Percentiles rank a stretch among this genome's conserved stretches.
phyloP scores from a whole-genome alignment of 768 basidiomycete genomes.

The Sporobolomyces phaffii region DNA sequence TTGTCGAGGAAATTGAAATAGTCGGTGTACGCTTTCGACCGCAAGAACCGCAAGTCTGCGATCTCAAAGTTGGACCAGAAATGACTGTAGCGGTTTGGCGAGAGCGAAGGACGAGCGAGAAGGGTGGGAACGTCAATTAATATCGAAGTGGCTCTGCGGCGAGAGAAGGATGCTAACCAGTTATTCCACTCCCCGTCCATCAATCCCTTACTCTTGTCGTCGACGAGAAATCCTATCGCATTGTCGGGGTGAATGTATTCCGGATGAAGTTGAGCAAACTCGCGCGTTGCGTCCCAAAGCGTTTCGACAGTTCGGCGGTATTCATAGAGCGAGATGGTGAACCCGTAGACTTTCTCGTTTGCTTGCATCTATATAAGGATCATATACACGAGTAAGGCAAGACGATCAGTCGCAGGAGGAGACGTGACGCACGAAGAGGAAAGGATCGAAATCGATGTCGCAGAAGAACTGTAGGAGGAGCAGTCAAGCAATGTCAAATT shows the following conservation, averaged over 20 bases:
- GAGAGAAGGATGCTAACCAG: too few species aligned
- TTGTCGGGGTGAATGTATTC: conserved; percentile 60
- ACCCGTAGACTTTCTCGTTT: conserved; percentile 78
- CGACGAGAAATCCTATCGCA: conserved; percentile 67
- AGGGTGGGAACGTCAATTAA: too few species aligned
- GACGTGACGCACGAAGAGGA: conserved; percentile 25
- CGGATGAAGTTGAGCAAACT: conserved; percentile 62
- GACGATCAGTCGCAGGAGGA: neutral
- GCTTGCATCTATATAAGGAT: conserved; percentile 73
- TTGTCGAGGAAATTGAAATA: conserved; percentile 78
- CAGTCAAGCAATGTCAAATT: too few species aligned
- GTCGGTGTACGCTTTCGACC: conserved; percentile 48
- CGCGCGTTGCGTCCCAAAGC: conserved; percentile 64
- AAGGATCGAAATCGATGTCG: conserved; percentile 55
- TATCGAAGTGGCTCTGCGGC: too few species aligned
- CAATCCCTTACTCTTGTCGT: conserved; percentile 56
- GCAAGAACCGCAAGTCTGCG: conserved; percentile 75
- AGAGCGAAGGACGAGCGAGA: too few species aligned
- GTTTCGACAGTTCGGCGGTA: conserved; percentile 73
- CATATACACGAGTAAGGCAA: conserved; percentile 41
- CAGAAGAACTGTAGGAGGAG: conserved; percentile 57
- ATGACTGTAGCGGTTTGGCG: conserved; percentile 5
- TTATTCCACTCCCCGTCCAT: conserved; percentile 55
- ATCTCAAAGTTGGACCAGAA: conserved; percentile 94
- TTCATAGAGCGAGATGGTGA: conserved; percentile 71